phyloP scores from a whole-genome alignment of 176 grass and related monocot species.

The Echinochloa phyllopogon region DNA sequence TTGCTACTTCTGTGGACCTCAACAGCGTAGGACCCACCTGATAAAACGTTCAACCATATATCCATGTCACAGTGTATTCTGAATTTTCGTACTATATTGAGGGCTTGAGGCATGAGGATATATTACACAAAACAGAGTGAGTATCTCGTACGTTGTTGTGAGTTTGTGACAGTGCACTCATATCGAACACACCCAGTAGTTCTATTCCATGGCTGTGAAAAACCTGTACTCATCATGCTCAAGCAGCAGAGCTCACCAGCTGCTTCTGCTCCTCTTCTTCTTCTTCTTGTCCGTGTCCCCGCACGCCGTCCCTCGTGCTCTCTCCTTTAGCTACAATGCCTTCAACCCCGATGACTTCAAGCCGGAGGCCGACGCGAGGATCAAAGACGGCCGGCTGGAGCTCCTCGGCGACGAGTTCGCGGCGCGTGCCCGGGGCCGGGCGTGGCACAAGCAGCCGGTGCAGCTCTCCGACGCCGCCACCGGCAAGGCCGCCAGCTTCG shows the following conservation, averaged over 20 bases:
- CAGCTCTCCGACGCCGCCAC: conserved; percentile 48
- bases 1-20: background rate
- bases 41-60: background rate
- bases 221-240: background rate
- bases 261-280: background rate
- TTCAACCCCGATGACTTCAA: conserved; percentile 3
- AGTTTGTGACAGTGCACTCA: background rate
- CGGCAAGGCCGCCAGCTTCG: conserved; percentile 50
- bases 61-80: background rate
- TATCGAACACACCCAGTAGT: background rate
- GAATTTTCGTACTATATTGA: background rate
- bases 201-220: background rate
- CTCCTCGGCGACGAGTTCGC: conserved; percentile 16
- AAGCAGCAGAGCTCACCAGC: background rate
- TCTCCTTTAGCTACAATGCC: conserved; percentile 32
- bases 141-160: background rate
- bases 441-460: conserved; percentile 22
- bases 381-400: background rate
- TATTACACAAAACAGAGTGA: no score
- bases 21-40: background rate
- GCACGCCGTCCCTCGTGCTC: background rate
- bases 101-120: background rate
- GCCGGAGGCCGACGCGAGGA: background rate
- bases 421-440: conserved; percentile 11
- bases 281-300: background rate